Base-by-base conservation (phyloP, 345 rosid genomes). In the Populus euphratica region DNA sequence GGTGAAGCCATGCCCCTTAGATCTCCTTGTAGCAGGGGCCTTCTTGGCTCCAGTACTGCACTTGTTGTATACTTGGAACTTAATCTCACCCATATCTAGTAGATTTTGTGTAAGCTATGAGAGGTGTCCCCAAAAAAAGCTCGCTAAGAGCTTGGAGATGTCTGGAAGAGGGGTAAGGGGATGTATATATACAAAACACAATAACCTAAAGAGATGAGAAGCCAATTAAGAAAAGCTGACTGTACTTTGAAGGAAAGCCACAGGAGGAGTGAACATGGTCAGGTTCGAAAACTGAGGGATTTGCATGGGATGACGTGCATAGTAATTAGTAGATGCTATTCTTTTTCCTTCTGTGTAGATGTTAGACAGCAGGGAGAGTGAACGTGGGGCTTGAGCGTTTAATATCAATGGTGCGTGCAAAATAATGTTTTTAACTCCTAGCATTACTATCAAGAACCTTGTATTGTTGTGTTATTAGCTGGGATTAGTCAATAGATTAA, bases 1-100 rank as follows among this genome's bases (percentile, higher is more conserved):
- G n/a, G 90, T 86, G 81, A 93, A 89, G 39, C 87, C 86, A 17
- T 82, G 83, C 0, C 85, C 81, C 85, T 86, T 86, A 11, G 64
- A 59, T 77, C 79, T 85, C 78, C 83, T 85, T 20, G 70, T 6
- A 1, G 86, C 27, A 2, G 27, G 33, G 67, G 70, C 23, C 71
- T 56, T 73, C 59, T 6, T 61, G 67, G 65, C 41, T 56, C 62
- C 81, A 25, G 50, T 63, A 33, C 47, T 20, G 27, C 31, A 23
- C 50, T 62, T 78, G 50, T 73, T 43, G 64, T 33, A 67, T 49
- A 73, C 73, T 3, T 75, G 84, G 17, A 52, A 62, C 29, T 82
- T 71, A 16, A 82, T 71, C 63, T 76, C 82, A 68, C 77, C 87
- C 92, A 91, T 91, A 43, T 1, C 21, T 35, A 13, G 25, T 25